These are phyloP conservation scores for Trichoderma gamsii DNA, from an alignment of 495 filamentous ascomycete genomes.

Conservation along the genomic window DNA sequence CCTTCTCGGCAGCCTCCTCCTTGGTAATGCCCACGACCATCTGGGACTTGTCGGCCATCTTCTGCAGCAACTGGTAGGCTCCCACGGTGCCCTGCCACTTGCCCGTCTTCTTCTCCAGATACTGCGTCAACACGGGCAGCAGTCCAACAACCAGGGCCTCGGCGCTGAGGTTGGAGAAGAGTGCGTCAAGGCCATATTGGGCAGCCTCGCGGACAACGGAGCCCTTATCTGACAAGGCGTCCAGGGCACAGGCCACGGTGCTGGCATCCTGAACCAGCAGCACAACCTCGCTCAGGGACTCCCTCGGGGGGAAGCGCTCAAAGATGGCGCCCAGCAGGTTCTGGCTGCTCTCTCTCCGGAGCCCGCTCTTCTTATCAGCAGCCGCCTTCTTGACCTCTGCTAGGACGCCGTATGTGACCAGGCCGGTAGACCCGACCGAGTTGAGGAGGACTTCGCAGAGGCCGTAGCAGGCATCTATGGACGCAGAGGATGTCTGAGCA, in stretches of 20 bases:
- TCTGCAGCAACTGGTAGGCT: constrained; percentile 72
- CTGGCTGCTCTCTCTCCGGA: constrained; percentile 85
- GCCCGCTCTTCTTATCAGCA: constrained; percentile 86
- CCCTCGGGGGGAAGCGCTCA: constrained; percentile 74
- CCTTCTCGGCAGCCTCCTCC: constrained; percentile 78
- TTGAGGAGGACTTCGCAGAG: constrained; percentile 73
- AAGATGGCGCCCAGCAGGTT: constrained; percentile 89
- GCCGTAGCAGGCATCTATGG: constrained; percentile 79
- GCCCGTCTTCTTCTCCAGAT: constrained; percentile 70
- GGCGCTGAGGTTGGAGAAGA: constrained; percentile 70
- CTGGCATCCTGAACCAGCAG: constrained; percentile 76
- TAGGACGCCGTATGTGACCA: constrained; percentile 66
- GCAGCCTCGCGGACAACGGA: constrained; percentile 81
- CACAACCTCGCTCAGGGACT: constrained; percentile 71
- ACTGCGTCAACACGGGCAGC: constrained; percentile 63
- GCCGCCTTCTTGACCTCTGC: constrained; percentile 76
- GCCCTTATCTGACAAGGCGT: constrained; percentile 86
- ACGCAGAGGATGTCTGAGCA: constrained; percentile 75
- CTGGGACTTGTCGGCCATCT: constrained; percentile 89
- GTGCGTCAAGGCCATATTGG: constrained; percentile 87
- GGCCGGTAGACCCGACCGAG: constrained; percentile 69
- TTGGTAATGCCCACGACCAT: constrained; percentile 67
- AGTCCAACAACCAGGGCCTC: constrained; percentile 78
- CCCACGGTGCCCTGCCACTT: constrained; percentile 97
- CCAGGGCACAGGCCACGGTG: constrained; percentile 65